These are phyloP conservation scores for Tagetes erecta DNA, from an alignment of 129 eudicot species.

Conservation along the genomic window DNA sequence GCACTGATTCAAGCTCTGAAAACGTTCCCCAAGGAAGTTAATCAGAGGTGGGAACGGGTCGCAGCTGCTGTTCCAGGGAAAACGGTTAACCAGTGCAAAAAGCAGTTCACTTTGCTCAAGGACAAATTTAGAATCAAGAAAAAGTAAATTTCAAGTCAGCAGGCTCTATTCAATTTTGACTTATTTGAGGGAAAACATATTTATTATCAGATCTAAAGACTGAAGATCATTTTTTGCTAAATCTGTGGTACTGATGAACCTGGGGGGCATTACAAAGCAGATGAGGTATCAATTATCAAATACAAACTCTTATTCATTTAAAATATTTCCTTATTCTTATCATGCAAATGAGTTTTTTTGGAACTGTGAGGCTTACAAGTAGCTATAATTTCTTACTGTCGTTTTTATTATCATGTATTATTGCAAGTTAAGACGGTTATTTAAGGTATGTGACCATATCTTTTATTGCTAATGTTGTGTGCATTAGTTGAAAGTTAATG, in stretches of 20 bases:
- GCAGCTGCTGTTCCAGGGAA: slow-evolving; percentile 98
- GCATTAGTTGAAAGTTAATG: slow-evolving; percentile 8
- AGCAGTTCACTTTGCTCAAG: slow-evolving; percentile 70
- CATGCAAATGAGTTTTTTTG: slow-evolving; percentile 27
- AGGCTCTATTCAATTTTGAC: slow-evolving; percentile 22
- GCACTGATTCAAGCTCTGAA: slow-evolving; percentile 87
- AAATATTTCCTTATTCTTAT: slow-evolving; percentile 25
- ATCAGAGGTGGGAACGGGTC: slow-evolving; percentile 90
- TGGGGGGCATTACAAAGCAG: not conserved
- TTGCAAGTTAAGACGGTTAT: slow-evolving; percentile 12
- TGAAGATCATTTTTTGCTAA: slow-evolving; percentile 8
- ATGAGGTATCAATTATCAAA: slow-evolving; percentile 22
- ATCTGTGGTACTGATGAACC: too few species aligned
- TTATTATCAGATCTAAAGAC: slow-evolving; percentile 9
- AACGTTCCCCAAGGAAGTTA: slow-evolving; percentile 82
- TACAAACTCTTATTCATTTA: slow-evolving; percentile 19
- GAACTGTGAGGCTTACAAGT: slow-evolving; percentile 11
- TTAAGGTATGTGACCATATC: slow-evolving; percentile 23
- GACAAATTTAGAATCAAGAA: slow-evolving; percentile 88
- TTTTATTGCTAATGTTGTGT: slow-evolving; percentile 28
- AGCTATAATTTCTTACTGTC: not conserved
- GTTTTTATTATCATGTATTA: slow-evolving; percentile 11
- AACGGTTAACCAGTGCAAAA: slow-evolving; percentile 83
- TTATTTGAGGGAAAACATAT: not conserved
- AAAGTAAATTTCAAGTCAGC: slow-evolving; percentile 17